Conservation (phyloP, 306 rosid genomes). For the Ammopiptanthus mongolicus region DNA sequence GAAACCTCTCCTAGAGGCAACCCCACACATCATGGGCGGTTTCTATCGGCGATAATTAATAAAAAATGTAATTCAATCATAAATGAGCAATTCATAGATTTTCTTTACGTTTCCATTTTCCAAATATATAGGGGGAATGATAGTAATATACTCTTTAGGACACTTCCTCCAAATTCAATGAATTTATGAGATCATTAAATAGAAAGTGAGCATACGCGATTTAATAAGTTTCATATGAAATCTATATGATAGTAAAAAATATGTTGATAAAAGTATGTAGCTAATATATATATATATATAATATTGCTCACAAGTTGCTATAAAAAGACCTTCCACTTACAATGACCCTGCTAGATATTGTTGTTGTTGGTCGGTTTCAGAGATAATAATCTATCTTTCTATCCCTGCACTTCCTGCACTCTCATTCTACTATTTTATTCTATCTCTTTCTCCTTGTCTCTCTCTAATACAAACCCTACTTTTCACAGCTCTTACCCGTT, state of each 20-base stretch:
- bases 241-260: too few species aligned
- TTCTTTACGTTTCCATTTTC: constrained; percentile 13
- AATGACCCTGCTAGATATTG: constrained; percentile 30
- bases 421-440: constrained; percentile 29
- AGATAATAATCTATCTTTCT: constrained; percentile 23
- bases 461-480: constrained; percentile 31
- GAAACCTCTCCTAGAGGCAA: background rate
- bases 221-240: too few species aligned
- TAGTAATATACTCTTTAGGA: too few species aligned
- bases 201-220: too few species aligned
- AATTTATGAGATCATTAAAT: too few species aligned
- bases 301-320: constrained; percentile 37
- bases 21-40: constrained; percentile 69
- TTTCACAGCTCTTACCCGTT: background rate
- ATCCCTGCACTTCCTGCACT: constrained; percentile 20
- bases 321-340: constrained; percentile 52
- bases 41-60: constrained; percentile 27
- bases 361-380: constrained; percentile 37
- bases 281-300: too few species aligned
- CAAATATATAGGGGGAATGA: too few species aligned
- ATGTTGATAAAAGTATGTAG: too few species aligned
- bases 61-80: constrained; percentile 30
- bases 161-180: too few species aligned
- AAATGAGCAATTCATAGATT: constrained; percentile 21
- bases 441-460: constrained; percentile 17